Base-by-base conservation (phyloP, 345 rosid genomes). In the Salix caprea region DNA sequence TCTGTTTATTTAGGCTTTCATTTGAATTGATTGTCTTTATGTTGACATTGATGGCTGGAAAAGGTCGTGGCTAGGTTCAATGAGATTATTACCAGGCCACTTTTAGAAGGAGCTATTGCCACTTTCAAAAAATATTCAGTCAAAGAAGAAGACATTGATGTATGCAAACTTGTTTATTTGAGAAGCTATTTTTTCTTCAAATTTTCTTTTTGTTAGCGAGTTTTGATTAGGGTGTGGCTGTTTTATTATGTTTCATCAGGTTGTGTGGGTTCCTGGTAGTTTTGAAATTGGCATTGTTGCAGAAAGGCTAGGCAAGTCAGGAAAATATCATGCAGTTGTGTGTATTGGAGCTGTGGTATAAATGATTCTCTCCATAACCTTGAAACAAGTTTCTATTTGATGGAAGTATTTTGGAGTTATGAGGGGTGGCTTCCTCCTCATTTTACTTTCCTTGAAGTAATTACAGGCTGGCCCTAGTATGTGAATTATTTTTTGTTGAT, bases 291-390 rank as follows among this genome's bases (percentile, higher is more conserved):
- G 90, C 0, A 65, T 90, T 83, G 94, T 82, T 72, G 97, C 99
- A 0, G 85, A 93, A 61, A 87, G 75, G 70, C 94, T 96, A 8
- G 98, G 94, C 72, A 96, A 89, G 76, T 92, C 98, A 5, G 80
- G 81, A 62, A 96, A 87, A 7, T 96, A 88, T 71, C 66, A 92
- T 75, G 93, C 97, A 16, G 79, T 96, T 74, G 75, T 96, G 46
- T 96, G 99, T 73, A 93, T 93, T 54, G 99, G 99, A 26, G 99
- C 99, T 73, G 98, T 96, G 98, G 99, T 96, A 91, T 76, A 90
- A 40, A 19, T 12, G 19, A 39, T 76, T 72, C 70, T 74, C 69
- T 75, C 72, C 42, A 0, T 54, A 46, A 48, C 34, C 34, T 54
- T 15, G 32, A 23, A 36, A 52, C 14, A 4, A 28, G n/a, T 71